Evolutionary conservation across 1,139 yeast species (phyloP), one percentile per base, ranked within the genome.

Genomic region (Geotrichum europaeum): DNA sequence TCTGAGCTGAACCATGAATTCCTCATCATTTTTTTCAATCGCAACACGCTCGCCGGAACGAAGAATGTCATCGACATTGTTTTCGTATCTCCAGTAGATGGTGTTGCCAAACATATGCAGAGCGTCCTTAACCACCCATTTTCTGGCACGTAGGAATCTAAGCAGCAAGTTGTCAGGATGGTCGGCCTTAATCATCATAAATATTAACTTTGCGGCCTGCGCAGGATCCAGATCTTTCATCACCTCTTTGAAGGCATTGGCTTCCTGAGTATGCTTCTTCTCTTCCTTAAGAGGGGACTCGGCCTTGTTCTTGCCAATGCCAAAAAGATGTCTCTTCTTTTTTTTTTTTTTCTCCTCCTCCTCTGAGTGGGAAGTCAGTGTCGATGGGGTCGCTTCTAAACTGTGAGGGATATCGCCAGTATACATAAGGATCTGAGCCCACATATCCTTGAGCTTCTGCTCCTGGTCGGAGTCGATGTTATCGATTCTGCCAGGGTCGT

Each of bases 121-220:
- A 0, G 89, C 78, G 65, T 82, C 81, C 64, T 81, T 83, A 18
- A 82, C 79, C 66, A 86, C 82, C 85, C 88, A 86, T 71, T 87
- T 87, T 70, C 94, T 80, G 18, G 95, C 95, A 62, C 90, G 78
- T 34, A 86, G 71, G 69, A 84, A 88, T 66, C 95, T 79, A 63
- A 88, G 75, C 49, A 87, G 62, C 61, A 85, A 72, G 62, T 85
- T 84, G 71, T 90, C 97, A 1, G 92, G 89, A 45, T 83, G 77
- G 68, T 89, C 96, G 53, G 81, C 79, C 70, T 88, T 82, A 63
- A 84, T 70, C 75, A 84, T 79, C 43, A 75, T 71, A 82, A 87
- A 83, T 65, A 66, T 64, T 24, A 63, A 67, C 58, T 67, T 72
- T 15, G 65, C 18, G 13, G 55, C 49, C 49, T 63, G 56, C 15